Evolutionary conservation across 352 stramenopile species (phyloP).

Genomic region (Pythium angustatum): DNA sequence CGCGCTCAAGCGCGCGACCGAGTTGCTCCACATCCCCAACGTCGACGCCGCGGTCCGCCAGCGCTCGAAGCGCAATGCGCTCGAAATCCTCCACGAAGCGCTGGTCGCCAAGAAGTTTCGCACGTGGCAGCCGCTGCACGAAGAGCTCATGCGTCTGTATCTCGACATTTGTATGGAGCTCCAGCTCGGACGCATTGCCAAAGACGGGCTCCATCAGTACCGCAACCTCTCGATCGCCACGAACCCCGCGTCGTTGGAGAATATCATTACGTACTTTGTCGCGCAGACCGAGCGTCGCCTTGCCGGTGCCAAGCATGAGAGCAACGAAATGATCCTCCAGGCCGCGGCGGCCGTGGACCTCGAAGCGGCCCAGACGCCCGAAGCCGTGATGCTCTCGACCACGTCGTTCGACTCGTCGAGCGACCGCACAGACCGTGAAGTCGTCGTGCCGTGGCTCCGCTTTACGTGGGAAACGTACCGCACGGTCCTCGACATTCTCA

Average conservation of each 20-base stretch:
- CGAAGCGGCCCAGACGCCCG: slow-evolving; percentile 92
- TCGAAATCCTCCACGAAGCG: slow-evolving; percentile 93
- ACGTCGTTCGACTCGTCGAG: slow-evolving; percentile 95
- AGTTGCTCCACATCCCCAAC: slow-evolving; percentile 81
- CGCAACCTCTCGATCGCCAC: slow-evolving; percentile 94
- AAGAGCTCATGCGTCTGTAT: slow-evolving; percentile 97
- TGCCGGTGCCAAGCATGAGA: slow-evolving; percentile 78
- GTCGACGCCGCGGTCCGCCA: slow-evolving; percentile 67
- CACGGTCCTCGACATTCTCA: slow-evolving; percentile 97
- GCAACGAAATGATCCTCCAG: slow-evolving; percentile 84
- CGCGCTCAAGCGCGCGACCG: slow-evolving; percentile 88
- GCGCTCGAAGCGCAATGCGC: slow-evolving; percentile 77
- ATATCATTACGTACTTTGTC: slow-evolving; percentile 93
- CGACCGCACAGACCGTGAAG: slow-evolving; percentile 93
- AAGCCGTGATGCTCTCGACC: slow-evolving; percentile 96
- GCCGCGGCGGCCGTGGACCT: slow-evolving; percentile 86
- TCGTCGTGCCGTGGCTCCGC: slow-evolving; percentile 92
- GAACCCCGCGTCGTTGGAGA: slow-evolving; percentile 95
- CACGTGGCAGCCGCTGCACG: slow-evolving; percentile 96
- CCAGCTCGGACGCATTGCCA: slow-evolving; percentile 92
- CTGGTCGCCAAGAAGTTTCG: slow-evolving; percentile 95
- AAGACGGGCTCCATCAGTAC: slow-evolving; percentile 99
- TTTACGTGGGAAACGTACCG: slow-evolving; percentile 99
- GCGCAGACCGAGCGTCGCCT: slow-evolving; percentile 89
- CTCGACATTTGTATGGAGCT: slow-evolving; percentile 96